Base-by-base conservation (phyloP, 148 eudicot species). In the Simmondsia chinensis region DNA sequence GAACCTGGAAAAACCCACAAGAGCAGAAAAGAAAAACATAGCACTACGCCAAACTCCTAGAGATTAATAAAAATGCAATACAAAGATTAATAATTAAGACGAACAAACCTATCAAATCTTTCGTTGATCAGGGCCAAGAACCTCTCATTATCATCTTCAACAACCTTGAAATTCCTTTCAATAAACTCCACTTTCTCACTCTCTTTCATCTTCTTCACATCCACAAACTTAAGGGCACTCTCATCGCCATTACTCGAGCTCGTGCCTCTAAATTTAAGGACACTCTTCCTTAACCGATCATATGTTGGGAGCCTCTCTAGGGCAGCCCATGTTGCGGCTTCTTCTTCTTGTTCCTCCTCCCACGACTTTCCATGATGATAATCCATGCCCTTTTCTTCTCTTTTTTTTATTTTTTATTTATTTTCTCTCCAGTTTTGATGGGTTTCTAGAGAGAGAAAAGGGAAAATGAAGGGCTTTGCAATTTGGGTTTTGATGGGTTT, bases 341-440 rank as follows among this genome's bases (percentile, higher is more conserved):
- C 97, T 31, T 91, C 97, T 30, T 91, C 97, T 19, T 85, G 95
- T 30, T 79, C 88, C n/a, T n/a, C n/a, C n/a, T n/a, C n/a, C n/a
- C n/a, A n/a, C n/a, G n/a, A n/a, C n/a, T n/a, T n/a, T n/a, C n/a
- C n/a, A n/a, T n/a, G n/a, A n/a, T n/a, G n/a, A n/a, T n/a, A n/a
- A n/a, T n/a, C n/a, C n/a, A n/a, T n/a, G n/a, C n/a, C n/a, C n/a
- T n/a, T n/a, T n/a, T n/a, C n/a, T n/a, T n/a, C n/a, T n/a, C n/a
- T n/a, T n/a, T n/a, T n/a, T n/a, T n/a, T n/a, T n/a, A n/a, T n/a
- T n/a, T n/a, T n/a, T n/a, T n/a, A n/a, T n/a, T n/a, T n/a, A n/a
- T n/a, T n/a, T n/a, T n/a, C n/a, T n/a, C n/a, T n/a, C n/a, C n/a
- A n/a, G n/a, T n/a, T n/a, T n/a, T n/a, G n/a, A n/a, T n/a, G n/a